A percentile compares a stretch with the other conserved stretches of the same genome.
Conservation (phyloP, 768 basidiomycete species). For the Agrocybe praecox region DNA sequence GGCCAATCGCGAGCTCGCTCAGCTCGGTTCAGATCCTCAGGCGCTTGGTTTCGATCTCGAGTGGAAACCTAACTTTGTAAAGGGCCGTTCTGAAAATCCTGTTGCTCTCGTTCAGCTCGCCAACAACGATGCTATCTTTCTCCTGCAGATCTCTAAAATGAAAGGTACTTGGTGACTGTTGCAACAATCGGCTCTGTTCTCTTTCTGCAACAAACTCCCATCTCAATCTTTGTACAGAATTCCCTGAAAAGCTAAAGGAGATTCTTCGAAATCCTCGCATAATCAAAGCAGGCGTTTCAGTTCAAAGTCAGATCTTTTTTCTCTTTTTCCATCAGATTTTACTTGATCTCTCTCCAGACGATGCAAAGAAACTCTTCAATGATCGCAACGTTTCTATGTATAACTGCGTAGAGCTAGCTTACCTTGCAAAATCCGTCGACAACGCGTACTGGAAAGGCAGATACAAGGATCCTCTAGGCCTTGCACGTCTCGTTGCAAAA, state of each 20-base stretch:
- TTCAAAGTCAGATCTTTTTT: slow-evolving; percentile 51
- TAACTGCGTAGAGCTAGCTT: slow-evolving; percentile 69
- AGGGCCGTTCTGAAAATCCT: slow-evolving; percentile 60
- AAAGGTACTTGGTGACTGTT: slow-evolving; percentile 26
- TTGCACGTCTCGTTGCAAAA: slow-evolving; percentile 63
- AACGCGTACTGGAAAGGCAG: slow-evolving; percentile 73
- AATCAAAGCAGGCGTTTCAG: slow-evolving; percentile 73
- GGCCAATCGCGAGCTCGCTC: slow-evolving; percentile 32
- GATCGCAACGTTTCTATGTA: slow-evolving; percentile 45
- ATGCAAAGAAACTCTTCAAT: slow-evolving; percentile 64
- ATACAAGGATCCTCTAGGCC: slow-evolving; percentile 60
- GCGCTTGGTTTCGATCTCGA: slow-evolving; percentile 76
- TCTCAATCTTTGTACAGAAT: slow-evolving; percentile 36
- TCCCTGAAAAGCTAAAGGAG: slow-evolving; percentile 50
- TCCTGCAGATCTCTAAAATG: slow-evolving; percentile 72
- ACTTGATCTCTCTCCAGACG: slow-evolving; percentile 55
- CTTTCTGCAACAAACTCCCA: slow-evolving; percentile 3
- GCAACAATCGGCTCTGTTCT: not conserved
- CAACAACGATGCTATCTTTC: slow-evolving; percentile 51
- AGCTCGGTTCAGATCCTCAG: slow-evolving; percentile 31
- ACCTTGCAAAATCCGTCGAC: slow-evolving; percentile 72
- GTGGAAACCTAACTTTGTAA: slow-evolving; percentile 67
- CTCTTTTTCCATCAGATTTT: slow-evolving; percentile 6
- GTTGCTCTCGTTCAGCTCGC: slow-evolving; percentile 79
- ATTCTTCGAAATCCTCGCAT: slow-evolving; percentile 57